Base-by-base conservation (phyloP, 495 filamentous ascomycete species). In the Penicillium turbatum region DNA sequence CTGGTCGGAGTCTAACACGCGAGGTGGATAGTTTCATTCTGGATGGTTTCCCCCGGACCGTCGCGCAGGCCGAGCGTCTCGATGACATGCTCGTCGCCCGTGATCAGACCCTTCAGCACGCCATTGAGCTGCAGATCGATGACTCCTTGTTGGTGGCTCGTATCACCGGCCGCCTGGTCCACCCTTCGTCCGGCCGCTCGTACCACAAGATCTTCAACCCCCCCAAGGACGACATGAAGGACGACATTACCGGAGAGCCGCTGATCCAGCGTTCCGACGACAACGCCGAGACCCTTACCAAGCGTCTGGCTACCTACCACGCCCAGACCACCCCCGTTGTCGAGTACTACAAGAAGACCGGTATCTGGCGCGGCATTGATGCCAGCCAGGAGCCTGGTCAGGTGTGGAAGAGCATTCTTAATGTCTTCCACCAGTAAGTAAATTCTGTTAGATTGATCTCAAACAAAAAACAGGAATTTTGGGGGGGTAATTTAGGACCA, bases 131-230 rank as follows among this genome's bases (percentile, higher is more conserved):
- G 56, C 86, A 97, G 76, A 97, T 99, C 67, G 90, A 97, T 69
- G 93, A 97, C 70, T 78, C 80, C 30, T 85, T 99, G 34, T 83
- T 99, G 39, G 93, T 99, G 32, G 83, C 89, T 49, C 88, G 93
- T 71, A 97, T 99, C 73, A 97, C 93, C 30, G 95, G 95, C 59
- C 93, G 95, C 59, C 77, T 99, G 51, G 76, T 99, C 61, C 95
- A 99, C 80, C 92, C 92, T 30, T 90, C 92, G 27, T 95, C 90
- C 56, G 93, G 93, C 52, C 90, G 93, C 61, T 89, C 88, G 50
- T 99, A 99, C 79, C 93, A 99, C 82, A 89, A 86, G 72, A 86
- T 89, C 66, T 99, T 99, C 85, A 97, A 96, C 83, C 95, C 93
- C n/a, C 93, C 93, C 58, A 95, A 95, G 81, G 73, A 82, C 54